These are phyloP conservation scores for Ophiocordyceps camponoti-rufipedis DNA, from an alignment of 2,329 filamentous ascomycete species.

Conservation along the genomic window DNA sequence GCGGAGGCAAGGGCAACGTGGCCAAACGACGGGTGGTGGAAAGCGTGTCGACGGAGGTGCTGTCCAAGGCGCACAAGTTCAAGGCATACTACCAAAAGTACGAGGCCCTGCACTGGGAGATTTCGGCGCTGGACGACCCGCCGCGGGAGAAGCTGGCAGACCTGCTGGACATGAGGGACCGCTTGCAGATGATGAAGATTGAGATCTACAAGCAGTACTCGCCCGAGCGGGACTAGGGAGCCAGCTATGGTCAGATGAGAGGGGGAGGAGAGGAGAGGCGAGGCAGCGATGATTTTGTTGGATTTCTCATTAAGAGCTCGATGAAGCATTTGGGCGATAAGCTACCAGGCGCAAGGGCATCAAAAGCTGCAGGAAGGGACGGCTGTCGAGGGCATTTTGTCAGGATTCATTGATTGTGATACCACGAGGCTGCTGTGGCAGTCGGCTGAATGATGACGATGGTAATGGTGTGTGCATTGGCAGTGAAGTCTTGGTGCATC, in stretches of 20 bases:
- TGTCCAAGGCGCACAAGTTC: slow-evolving; percentile 36
- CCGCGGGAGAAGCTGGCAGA: slow-evolving; percentile 29
- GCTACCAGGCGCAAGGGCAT: background rate
- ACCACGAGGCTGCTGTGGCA: background rate
- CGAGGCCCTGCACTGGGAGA: slow-evolving; percentile 35
- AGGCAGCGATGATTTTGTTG: slow-evolving; percentile 2
- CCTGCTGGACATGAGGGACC: slow-evolving; percentile 34
- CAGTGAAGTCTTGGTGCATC: too few relatives aligned
- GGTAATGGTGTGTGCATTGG: too few relatives aligned
- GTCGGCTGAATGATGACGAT: background rate
- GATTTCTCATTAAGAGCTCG: too few relatives aligned
- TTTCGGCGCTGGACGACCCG: slow-evolving; percentile 30
- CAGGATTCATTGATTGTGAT: background rate
- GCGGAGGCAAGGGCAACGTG: slow-evolving; percentile 7
- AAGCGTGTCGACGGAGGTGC: slow-evolving; percentile 21
- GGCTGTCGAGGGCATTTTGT: background rate
- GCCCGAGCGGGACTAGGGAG: slow-evolving; percentile 8
- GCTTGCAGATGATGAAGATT: slow-evolving; percentile 36
- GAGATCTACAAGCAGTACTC: slow-evolving; percentile 34
- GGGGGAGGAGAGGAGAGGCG: background rate
- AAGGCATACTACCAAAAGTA: slow-evolving; percentile 38
- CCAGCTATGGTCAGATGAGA: slow-evolving; percentile 1
- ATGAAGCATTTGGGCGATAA: background rate
- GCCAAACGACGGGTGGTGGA: slow-evolving; percentile 13
- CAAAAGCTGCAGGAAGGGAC: background rate